These are phyloP conservation scores for Saccharomycopsis crataegensis DNA, from an alignment of 1,139 yeast species.

Conservation along the genomic window DNA sequence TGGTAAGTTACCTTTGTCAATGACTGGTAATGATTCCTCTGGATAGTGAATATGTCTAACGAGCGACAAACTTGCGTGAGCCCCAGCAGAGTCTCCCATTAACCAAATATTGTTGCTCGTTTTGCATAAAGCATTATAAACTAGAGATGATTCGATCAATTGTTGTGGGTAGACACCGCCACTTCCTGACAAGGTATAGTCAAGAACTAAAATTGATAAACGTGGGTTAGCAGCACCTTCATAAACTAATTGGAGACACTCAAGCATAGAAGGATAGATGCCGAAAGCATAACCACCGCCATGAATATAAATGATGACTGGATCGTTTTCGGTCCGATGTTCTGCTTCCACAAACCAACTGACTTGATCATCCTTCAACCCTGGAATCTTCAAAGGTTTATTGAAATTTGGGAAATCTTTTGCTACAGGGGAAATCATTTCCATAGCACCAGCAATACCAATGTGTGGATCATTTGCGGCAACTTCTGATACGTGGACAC, in stretches of 20 bases:
- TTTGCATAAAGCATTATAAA: conserved; percentile 27
- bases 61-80: neutral
- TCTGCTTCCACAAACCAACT: conserved; percentile 26
- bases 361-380: conserved; percentile 17
- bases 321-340: conserved; percentile 24
- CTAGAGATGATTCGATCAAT: conserved; percentile 31
- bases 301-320: conserved; percentile 31
- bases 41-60: conserved; percentile 4
- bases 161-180: conserved; percentile 35
- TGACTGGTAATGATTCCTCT: neutral
- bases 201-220: conserved; percentile 31
- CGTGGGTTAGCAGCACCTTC: conserved; percentile 29
- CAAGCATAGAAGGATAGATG: conserved; percentile 29
- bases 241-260: conserved; percentile 28
- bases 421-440: no score
- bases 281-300: conserved; percentile 40
- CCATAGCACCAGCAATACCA: no score
- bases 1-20: neutral
- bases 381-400: conserved; percentile 11
- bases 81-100: conserved; percentile 15
- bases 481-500: no score
- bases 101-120: conserved; percentile 5
- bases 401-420: neutral
- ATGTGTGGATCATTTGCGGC: no score
- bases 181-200: conserved; percentile 36